Percentiles rank a stretch among this genome's conserved stretches.
Conservation (phyloP, 169 alveolate genomes). For the Cryptosporidium sp. region DNA sequence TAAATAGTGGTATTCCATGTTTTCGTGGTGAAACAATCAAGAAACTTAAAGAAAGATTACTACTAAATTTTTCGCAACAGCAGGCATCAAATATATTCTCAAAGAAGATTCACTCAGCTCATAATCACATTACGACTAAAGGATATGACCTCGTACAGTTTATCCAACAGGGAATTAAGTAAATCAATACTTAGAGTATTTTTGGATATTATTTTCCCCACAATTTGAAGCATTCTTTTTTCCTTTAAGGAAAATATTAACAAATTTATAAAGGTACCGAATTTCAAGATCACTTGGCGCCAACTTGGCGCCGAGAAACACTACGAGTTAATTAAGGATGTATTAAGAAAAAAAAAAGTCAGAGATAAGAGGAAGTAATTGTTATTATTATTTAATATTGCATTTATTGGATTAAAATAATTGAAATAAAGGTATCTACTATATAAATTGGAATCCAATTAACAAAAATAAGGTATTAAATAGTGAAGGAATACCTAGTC, state of each 20-base stretch:
- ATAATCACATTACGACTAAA: constrained; percentile 83
- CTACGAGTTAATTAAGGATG: constrained; percentile 20
- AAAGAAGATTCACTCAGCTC: constrained; percentile 81
- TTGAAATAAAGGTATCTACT: background rate
- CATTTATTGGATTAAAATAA: too few relatives aligned
- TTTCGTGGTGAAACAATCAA: constrained; percentile 91
- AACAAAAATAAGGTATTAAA: background rate
- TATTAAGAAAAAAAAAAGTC: background rate
- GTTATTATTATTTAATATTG: background rate
- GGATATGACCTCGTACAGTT: constrained; percentile 86
- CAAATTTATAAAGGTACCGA: background rate
- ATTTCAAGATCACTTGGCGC: constrained; percentile 30
- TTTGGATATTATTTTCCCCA: background rate
- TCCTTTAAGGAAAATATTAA: background rate
- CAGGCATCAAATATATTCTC: constrained; percentile 83
- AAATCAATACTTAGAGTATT: too few relatives aligned
- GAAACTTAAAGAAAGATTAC: constrained; percentile 82
- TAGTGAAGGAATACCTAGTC: background rate
- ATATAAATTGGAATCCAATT: too few relatives aligned
- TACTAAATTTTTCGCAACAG: constrained; percentile 79
- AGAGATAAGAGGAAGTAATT: background rate
- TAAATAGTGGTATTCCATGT: constrained; percentile 93
- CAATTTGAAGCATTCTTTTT: too few relatives aligned
- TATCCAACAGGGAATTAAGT: constrained; percentile 85
- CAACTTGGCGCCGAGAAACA: background rate